Percentiles rank a stretch among this genome's conserved stretches.
Conservation (phyloP, 495 filamentous ascomycete species). For the Xylaria telfairii region DNA sequence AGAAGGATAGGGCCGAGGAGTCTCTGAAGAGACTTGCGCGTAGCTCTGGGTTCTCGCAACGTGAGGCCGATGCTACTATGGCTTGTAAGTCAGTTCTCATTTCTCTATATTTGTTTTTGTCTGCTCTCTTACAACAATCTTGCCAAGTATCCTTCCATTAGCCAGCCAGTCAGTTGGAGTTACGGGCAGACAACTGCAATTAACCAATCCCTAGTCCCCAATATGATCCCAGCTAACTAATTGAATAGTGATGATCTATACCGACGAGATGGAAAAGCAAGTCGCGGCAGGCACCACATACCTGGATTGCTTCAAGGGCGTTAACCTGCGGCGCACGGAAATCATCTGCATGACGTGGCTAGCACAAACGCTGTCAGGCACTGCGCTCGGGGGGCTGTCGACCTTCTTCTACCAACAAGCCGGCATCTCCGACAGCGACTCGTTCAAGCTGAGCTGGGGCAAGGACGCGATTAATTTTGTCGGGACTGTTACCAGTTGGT, state of each 20-base stretch:
- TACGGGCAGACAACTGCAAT: too few species aligned
- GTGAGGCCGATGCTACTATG: slow-evolving; percentile 38
- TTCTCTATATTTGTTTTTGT: slow-evolving; percentile 30
- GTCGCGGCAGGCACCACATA: slow-evolving; percentile 62
- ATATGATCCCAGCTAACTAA: not conserved
- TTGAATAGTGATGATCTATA: slow-evolving; percentile 50
- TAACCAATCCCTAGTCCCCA: slow-evolving; percentile 2
- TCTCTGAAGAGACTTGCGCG: slow-evolving; percentile 63
- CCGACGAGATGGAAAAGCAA: slow-evolving; percentile 64
- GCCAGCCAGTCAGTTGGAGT: too few species aligned
- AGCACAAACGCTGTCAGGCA: slow-evolving; percentile 73
- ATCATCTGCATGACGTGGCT: slow-evolving; percentile 72
- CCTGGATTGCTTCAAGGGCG: slow-evolving; percentile 69
- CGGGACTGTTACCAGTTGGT: slow-evolving; percentile 60
- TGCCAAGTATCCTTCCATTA: not conserved
- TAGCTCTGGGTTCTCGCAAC: slow-evolving; percentile 38
- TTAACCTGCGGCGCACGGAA: slow-evolving; percentile 71
- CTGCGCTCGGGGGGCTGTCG: slow-evolving; percentile 71
- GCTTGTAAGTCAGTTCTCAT: slow-evolving; percentile 32
- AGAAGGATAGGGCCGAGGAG: slow-evolving; percentile 50
- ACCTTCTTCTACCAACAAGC: slow-evolving; percentile 74
- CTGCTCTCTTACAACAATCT: slow-evolving; percentile 6
- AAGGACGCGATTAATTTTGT: slow-evolving; percentile 55
- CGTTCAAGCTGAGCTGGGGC: slow-evolving; percentile 47
- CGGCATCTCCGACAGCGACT: slow-evolving; percentile 65